phyloP scores from a whole-genome alignment of 805 yeast species.

The Candida succiphila region DNA sequence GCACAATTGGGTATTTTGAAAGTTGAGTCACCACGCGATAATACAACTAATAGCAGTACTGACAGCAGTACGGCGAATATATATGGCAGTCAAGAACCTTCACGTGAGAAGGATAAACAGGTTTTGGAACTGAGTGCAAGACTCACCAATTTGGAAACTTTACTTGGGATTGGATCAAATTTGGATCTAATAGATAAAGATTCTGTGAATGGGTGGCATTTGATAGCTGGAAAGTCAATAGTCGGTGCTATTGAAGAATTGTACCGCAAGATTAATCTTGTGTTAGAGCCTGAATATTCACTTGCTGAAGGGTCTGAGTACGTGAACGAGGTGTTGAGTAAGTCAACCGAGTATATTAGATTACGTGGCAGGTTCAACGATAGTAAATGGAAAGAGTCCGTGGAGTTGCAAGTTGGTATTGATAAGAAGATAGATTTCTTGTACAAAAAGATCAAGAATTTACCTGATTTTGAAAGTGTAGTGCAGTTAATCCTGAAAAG shows the following conservation, averaged over 20 bases:
- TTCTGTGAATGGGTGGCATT: too few species aligned
- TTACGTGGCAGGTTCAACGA: too few species aligned
- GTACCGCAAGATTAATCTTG: slow-evolving; percentile 11
- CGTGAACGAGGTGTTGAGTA: slow-evolving; percentile 5
- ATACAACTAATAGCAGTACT: too few species aligned
- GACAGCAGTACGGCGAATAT: too few species aligned
- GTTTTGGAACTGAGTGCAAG: slow-evolving; percentile 5
- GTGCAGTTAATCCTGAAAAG: slow-evolving; percentile 9
- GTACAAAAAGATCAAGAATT: slow-evolving; percentile 9
- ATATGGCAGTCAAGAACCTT: too few species aligned
- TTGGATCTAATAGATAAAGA: too few species aligned
- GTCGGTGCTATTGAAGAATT: slow-evolving; percentile 17
- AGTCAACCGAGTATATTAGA: slow-evolving; percentile 5
- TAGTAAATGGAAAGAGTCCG: too few species aligned
- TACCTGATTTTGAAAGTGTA: slow-evolving; percentile 11
- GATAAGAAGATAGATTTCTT: slow-evolving; percentile 10
- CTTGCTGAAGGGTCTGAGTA: slow-evolving; percentile 7
- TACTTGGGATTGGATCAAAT: too few species aligned
- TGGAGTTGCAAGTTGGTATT: too few species aligned
- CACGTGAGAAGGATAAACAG: background rate
- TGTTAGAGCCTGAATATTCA: slow-evolving; percentile 9
- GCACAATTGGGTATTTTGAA: background rate
- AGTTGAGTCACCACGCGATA: too few species aligned
- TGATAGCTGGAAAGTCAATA: too few species aligned
- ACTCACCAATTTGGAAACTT: slow-evolving; percentile 1